Base-by-base conservation (phyloP, 1,139 yeast genomes). In the Taphrina confusa region DNA sequence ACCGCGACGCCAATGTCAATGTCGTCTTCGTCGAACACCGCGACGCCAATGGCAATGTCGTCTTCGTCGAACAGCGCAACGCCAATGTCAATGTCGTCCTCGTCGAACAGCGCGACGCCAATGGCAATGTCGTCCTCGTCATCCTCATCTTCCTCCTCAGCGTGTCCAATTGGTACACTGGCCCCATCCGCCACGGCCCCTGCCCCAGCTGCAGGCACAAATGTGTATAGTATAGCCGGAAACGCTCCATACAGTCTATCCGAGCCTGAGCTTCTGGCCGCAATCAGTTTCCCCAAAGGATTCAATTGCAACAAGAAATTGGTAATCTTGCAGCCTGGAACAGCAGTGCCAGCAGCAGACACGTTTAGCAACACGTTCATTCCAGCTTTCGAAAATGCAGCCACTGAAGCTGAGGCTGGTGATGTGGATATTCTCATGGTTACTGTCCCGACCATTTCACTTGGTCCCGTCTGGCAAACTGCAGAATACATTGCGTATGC, bases 401-500 rank as follows among this genome's bases (percentile, higher is more conserved):
- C 30, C 12, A 50, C 56, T 12, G 28, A 12, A 1, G 36, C 23
- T 5, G 31, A 25, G 4, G 31, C 31, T 11, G 52, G 52, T 1
- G 52, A 22, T n/a, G 52, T 47, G 3, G 56, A 50, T 18, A 37
- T 50, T 27, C 25, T 50, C 46, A 22, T 50, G 27, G 18, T 50
- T 16, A 50, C 9, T 14, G 16, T 27, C 8, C 45, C 56, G 14
- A 27, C 46, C 2, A 27, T 36, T n/a, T 50, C 56, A 1, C 25
- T 50, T 1, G 56, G 39, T 4, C 46, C 45, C 6, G 46, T 27
- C 8, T 36, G 46, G 46, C 23, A 37, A 34, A 36, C 56, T 25
- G 56, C 56, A 25, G 56, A 50, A 46, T 50, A 50, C 56, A 50
- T 50, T 20, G 56, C 56, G 9, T 50, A 37, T 50, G 56, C 56